Conservation (phyloP, 371 early-diverging fungal species). For the Mucor saturninus region DNA sequence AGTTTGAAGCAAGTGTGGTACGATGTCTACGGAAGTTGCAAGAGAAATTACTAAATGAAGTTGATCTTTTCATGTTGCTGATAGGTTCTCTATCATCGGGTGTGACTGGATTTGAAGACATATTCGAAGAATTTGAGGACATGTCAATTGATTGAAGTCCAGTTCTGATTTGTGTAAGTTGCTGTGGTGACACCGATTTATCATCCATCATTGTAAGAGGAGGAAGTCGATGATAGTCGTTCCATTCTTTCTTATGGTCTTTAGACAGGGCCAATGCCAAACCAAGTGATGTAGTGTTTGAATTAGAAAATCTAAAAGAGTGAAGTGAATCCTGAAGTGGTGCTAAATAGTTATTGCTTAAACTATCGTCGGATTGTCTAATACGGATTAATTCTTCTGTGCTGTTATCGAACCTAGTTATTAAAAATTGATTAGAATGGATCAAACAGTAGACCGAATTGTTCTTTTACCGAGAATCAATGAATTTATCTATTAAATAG, state of each 20-base stretch:
- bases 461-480: constrained; percentile 12
- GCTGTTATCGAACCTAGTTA: background rate
- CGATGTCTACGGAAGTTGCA: constrained; percentile 6
- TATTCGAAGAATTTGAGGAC: background rate
- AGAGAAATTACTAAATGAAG: constrained; percentile 4
- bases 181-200: background rate
- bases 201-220: background rate
- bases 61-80: constrained; percentile 1
- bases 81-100: constrained; percentile 20
- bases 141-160: constrained; percentile 15
- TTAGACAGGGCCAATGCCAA: constrained; percentile 8
- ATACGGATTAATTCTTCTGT: constrained; percentile 7
- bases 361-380: background rate
- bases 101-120: constrained; percentile 16
- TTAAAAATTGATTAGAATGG: background rate
- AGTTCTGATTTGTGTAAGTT: constrained; percentile 5
- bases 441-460: background rate
- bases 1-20: constrained; percentile 4
- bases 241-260: background rate
- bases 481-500: constrained; percentile 4
- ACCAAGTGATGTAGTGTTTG: constrained; percentile 9
- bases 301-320: constrained; percentile 11
- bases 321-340: constrained; percentile 11
- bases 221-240: background rate
- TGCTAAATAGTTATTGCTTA: background rate